These are phyloP conservation scores for Leccinum variicolor DNA, from an alignment of 768 basidiomycete genomes.

Conservation along the genomic window DNA sequence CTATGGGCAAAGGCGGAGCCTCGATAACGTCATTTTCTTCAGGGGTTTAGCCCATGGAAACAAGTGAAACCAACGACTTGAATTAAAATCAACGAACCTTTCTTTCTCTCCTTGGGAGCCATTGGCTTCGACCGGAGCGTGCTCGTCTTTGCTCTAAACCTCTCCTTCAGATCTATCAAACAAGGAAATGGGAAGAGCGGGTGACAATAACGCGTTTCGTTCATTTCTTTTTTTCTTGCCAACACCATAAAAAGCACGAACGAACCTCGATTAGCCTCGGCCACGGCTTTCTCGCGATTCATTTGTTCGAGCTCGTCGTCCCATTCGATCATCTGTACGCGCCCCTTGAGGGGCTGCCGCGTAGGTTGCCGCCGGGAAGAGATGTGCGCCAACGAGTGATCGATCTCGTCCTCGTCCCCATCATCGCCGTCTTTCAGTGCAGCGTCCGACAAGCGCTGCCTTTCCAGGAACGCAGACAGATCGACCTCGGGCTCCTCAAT, in stretches of 20 bases:
- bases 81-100: constrained; percentile 27
- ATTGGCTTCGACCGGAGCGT: constrained; percentile 40
- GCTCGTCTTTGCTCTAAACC: constrained; percentile 55
- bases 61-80: background rate
- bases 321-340: constrained; percentile 64
- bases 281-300: constrained; percentile 64
- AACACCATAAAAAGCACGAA: background rate
- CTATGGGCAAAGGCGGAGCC: constrained; percentile 53
- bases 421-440: constrained; percentile 6
- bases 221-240: background rate
- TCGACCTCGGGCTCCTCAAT: constrained; percentile 71
- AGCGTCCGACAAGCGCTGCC: constrained; percentile 49
- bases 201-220: too few relatives aligned
- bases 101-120: constrained; percentile 33
- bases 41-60: constrained; percentile 2
- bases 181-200: background rate
- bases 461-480: constrained; percentile 61
- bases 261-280: constrained; percentile 74
- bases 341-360: constrained; percentile 53
- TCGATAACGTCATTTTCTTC: constrained; percentile 37
- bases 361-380: constrained; percentile 27
- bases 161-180: constrained; percentile 50
- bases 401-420: constrained; percentile 52
- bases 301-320: constrained; percentile 61
- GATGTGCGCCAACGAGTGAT: constrained; percentile 54